Evolutionary conservation across 75 land plant species (phyloP), one percentile per base, ranked within the genome.

Genomic region (Sequoiadendron giganteum): DNA sequence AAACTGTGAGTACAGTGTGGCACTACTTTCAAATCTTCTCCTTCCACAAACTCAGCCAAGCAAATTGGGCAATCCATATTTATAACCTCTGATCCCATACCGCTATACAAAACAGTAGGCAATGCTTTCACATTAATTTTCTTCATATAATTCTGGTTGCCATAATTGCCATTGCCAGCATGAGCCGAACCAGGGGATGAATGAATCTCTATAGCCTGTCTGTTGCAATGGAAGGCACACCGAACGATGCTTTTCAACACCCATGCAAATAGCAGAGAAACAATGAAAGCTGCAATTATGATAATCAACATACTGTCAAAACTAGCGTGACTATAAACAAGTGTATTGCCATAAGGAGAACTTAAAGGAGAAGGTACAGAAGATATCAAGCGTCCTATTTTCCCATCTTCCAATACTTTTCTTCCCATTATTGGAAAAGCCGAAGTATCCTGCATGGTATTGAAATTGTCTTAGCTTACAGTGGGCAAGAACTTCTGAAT

Each of bases 221-320:
- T 28, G 47, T 45, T 11, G 39, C 32, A 76, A 21, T 42, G 68
- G 89, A 21, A 72, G n/a, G 45, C 54, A 54, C 82, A 76, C 40
- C 25, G 49, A 28, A 10, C 86, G 72, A 38, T 58, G 56, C 13
- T 56, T 65, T 84, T 86, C 78, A 87, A 82, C 72, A 32, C 91
- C 90, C 42, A 86, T 83, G 72, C 86, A 87, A 86, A 91, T 18
- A 91, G 89, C 40, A 91, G 84, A 52, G 89, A 89, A 77, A 84
- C 88, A 65, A 91, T 70, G 10, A 91, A 89, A 30, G 89, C 91
- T 21, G 92, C 89, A 30, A 91, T 49, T 54, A 91, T 88, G 77
- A 91, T 87, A 49, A 88, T 78, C 55, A 90, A 49, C 87, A 85
- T 86, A 52, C 85, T 90, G 92, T 91, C 87, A 45, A 88, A 81